Base-by-base conservation (phyloP, 129 eudicot genomes). In the Rutidosis leptorrhynchoides region DNA sequence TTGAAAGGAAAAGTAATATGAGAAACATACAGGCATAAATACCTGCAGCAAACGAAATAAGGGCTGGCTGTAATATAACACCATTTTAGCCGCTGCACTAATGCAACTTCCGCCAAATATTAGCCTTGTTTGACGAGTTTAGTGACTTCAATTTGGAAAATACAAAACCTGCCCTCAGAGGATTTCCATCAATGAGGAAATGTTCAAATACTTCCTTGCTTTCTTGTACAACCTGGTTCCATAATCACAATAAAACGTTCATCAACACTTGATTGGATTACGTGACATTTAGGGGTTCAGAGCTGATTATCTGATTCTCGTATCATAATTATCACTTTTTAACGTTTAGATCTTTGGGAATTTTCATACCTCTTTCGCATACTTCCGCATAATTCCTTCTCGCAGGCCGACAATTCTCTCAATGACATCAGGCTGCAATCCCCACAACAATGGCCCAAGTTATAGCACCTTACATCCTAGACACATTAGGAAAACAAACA, bases 321-420 rank as follows among this genome's bases (percentile, higher is more conserved):
- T n/a, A n/a, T n/a, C n/a, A n/a, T n/a, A n/a, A n/a, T n/a, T n/a
- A n/a, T n/a, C n/a, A n/a, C n/a, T n/a, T n/a, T n/a, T n/a, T 21
- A 20, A 3, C 70, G 23, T n/a, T n/a, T n/a, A n/a, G n/a, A n/a
- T n/a, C n/a, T n/a, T n/a, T n/a, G n/a, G n/a, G n/a, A n/a, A n/a
- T n/a, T n/a, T n/a, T n/a, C n/a, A 43, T 86, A 89, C 99, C 92
- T 93, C 99, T 77, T 93, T 93, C 5, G 99, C 96, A 70, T 93
- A 96, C 79, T 93, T 89, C 19, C 95, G 79, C 37, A 96, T 95
- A 71, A 93, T 93, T 75, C 98, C 98, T 84, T 93, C 99, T 58
- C 99, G 86, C 45, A 93, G 64, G 15, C 84, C 79, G 53, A 93
- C 99, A 68, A 93, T 76, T 77, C 79, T 93, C 64, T 93, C 99